These are phyloP conservation scores for Aspergillus diversus DNA, from an alignment of 495 filamentous ascomycete species.

Conservation along the genomic window DNA sequence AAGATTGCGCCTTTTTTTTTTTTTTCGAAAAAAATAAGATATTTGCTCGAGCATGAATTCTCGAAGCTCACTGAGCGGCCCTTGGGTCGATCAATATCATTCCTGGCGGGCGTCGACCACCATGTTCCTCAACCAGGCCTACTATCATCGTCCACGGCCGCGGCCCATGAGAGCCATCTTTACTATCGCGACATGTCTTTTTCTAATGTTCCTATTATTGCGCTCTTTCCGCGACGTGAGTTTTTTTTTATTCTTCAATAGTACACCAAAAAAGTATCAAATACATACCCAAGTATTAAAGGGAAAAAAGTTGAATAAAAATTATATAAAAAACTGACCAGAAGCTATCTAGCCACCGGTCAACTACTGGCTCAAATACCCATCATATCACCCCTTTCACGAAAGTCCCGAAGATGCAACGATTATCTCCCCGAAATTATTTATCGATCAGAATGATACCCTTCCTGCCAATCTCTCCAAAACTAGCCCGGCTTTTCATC, in stretches of 20 bases:
- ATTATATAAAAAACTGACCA: constrained; percentile 3
- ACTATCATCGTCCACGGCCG: constrained; percentile 37
- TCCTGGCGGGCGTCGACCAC: constrained; percentile 30
- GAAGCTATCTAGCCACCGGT: constrained; percentile 24
- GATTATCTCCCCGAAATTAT: constrained; percentile 31
- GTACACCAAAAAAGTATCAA: too few species aligned
- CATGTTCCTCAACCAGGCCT: constrained; percentile 33
- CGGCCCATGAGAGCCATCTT: constrained; percentile 33
- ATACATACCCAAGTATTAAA: too few species aligned
- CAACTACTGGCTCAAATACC: constrained; percentile 43
- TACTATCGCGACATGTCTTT: constrained; percentile 29
- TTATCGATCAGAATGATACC: constrained; percentile 30
- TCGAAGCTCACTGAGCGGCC: constrained; percentile 30
- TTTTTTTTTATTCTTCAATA: too few species aligned
- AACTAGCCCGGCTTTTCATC: constrained; percentile 60
- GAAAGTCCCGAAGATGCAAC: constrained; percentile 41
- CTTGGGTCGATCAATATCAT: constrained; percentile 34
- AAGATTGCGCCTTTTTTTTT: neutral
- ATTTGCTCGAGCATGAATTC: constrained; percentile 35
- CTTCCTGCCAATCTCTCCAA: constrained; percentile 46
- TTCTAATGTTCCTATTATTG: constrained; percentile 30
- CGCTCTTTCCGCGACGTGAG: constrained; percentile 28
- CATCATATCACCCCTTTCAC: constrained; percentile 39
- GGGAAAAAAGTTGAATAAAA: neutral
- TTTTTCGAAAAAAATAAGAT: constrained; percentile 4